Conservation (phyloP, 768 basidiomycete genomes). For the Tulasnella sp. region DNA sequence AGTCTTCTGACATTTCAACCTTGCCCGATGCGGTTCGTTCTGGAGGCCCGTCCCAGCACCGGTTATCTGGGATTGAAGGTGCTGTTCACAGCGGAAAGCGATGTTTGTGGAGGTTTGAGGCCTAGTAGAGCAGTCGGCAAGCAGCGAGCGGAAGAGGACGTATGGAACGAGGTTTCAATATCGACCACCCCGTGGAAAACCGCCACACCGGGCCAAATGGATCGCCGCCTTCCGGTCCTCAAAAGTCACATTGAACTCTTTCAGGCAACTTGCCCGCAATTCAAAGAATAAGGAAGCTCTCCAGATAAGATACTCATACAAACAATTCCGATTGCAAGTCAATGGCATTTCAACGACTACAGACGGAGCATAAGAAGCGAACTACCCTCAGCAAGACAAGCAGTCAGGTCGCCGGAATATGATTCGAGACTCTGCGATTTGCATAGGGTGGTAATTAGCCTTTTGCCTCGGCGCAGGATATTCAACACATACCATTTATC, state of each 20-base stretch:
- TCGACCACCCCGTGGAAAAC: not conserved
- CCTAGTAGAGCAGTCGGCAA: not conserved
- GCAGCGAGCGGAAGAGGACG: not conserved
- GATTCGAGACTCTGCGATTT: too few species aligned
- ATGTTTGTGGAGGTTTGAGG: not conserved
- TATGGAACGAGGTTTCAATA: not conserved
- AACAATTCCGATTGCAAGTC: not conserved
- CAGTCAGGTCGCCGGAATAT: too few species aligned
- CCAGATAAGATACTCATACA: too few species aligned
- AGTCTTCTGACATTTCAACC: not conserved
- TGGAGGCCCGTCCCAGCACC: not conserved
- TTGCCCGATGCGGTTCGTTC: not conserved
- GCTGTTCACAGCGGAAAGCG: not conserved
- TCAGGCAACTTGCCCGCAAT: too few species aligned
- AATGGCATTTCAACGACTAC: not conserved
- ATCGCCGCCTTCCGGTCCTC: not conserved
- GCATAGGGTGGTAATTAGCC: too few species aligned
- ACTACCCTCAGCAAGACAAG: too few species aligned
- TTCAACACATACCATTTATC: slow-evolving; percentile 44
- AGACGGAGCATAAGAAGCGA: not conserved
- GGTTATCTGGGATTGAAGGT: not conserved
- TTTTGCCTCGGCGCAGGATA: too few species aligned
- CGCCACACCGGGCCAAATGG: not conserved
- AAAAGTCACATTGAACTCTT: not conserved
- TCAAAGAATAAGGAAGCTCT: too few species aligned